Evolutionary conservation across 768 basidiomycete genomes (phyloP).

Genomic region (Suillus discolor): DNA sequence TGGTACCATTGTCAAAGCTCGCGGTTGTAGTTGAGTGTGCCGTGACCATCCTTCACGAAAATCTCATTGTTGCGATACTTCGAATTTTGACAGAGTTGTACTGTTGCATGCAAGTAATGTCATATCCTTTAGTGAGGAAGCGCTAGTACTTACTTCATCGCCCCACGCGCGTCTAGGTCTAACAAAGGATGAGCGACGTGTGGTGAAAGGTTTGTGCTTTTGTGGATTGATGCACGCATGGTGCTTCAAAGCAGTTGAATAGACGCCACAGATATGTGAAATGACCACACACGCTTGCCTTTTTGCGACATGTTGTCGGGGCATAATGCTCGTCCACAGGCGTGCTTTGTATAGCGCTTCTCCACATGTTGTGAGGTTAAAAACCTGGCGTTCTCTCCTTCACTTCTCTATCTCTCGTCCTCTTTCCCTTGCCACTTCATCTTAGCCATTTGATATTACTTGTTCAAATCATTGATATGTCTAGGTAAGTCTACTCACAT

Average conservation of each 20-base stretch:
- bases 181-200: neutral
- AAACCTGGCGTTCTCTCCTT: neutral
- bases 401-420: neutral
- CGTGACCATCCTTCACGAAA: neutral
- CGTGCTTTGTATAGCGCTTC: neutral
- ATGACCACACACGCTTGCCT: neutral
- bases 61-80: neutral
- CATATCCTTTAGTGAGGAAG: neutral
- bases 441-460: no score
- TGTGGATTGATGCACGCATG: neutral
- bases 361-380: neutral
- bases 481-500: neutral
- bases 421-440: neutral
- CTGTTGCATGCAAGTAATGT: neutral
- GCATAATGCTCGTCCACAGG: neutral
- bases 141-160: neutral
- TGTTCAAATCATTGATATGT: neutral
- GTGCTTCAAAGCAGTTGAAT: neutral
- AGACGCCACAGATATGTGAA: neutral
- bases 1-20: neutral
- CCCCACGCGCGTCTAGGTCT: neutral
- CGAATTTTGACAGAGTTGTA: no score
- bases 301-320: neutral
- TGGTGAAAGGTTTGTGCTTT: neutral
- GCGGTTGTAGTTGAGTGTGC: neutral